Base-by-base conservation (phyloP, 2,329 filamentous ascomycete species). In the Ophiostoma triangulosporum region DNA sequence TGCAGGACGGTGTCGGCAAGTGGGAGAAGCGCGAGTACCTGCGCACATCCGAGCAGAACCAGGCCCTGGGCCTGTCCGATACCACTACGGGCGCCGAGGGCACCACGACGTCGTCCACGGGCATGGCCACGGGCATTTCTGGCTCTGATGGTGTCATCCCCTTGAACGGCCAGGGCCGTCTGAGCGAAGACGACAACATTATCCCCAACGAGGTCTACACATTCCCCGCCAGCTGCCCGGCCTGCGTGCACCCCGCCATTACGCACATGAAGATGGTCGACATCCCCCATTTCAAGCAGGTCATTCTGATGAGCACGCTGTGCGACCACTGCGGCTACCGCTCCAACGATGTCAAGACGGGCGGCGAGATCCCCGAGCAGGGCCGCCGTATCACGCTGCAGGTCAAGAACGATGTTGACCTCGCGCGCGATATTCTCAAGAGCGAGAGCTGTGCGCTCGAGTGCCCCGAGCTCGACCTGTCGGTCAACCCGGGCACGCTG, bases 181-280 rank as follows among this genome's bases (percentile, higher is more conserved):
- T 75, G 27, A 67, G 65, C 26, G 65, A 66, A 4, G 79, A 84
- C 43, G 84, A 87, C 29, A 85, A 95, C n/a, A 93, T 97, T 62
- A 76, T 93, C 48, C 88, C 94, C 59, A 86, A 95, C 66, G 85
- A 95, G 67, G 86, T 96, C 27, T 97, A 97, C 73, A 83, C 82
- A 56, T 93, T 98, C 70, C 91, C 91, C 3, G 84, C 90, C 6
- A 86, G 82, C 55, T 98, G 93, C 68, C 93, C 93, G 0, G 91
- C 88, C 57, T 98, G 93, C 73, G 83, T 83, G 64, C 86, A 86
- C 68, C 72, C 81, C 4, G 96, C 90, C 70, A 81, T 82, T 4
- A 95, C 94, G 9, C 90, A 95, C 69, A 96, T 96, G 88, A 95
- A 96, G 74, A 95, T 95, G 84, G 88, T 97, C 54, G 88, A 95